Evolutionary conservation across 2,329 filamentous ascomycete genomes (phyloP), one percentile per base, ranked within the genome.

Genomic region (Malbranchea zuffiana): DNA sequence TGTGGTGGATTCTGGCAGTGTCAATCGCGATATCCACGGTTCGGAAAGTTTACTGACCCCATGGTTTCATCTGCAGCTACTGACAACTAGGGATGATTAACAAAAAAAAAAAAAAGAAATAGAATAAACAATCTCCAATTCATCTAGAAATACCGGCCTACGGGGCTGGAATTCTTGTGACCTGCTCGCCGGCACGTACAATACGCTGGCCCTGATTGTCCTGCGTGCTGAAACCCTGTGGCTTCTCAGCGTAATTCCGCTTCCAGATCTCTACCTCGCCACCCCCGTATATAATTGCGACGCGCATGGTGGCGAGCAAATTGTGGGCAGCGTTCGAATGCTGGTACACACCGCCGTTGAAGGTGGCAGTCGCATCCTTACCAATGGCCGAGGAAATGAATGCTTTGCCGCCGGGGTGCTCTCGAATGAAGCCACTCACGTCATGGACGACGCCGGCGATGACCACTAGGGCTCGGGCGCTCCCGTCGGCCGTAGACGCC

Each of bases 211-310:
- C 87, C 37, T 75, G 69, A 11, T 78, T 81, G 57, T 94, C 87
- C 58, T 82, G 86, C 46, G 81, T 78, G 59, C 84, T 74, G 48
- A 81, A 78, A 41, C 78, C 75, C 40, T 82, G 72, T 50, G 87
- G 82, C 69, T 88, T 87, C 69, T 82, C 84, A 64, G 87, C 12
- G 60, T 87, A 80, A 39, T 81, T 76, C 27, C 82, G 79, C 74
- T 90, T 90, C 84, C 84, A 92, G 62, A 90, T 86, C 71, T 92
- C 84, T 18, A 92, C 84, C 60, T 90, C 84, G 57, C 82, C 85
- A 27, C 84, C 84, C 46, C 84, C 84, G 35, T 82, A 81, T 46
- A 92, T 80, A 32, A 92, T 83, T 61, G 82, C 84, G 10, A 90
- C 78, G 49, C 84, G 74, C 82, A 90, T 90, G 48, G 82, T 90